Evolutionary conservation across 177 flowering plant genomes (phyloP), one percentile per base, ranked within the genome.

Genomic region (Vitis hybrid): DNA sequence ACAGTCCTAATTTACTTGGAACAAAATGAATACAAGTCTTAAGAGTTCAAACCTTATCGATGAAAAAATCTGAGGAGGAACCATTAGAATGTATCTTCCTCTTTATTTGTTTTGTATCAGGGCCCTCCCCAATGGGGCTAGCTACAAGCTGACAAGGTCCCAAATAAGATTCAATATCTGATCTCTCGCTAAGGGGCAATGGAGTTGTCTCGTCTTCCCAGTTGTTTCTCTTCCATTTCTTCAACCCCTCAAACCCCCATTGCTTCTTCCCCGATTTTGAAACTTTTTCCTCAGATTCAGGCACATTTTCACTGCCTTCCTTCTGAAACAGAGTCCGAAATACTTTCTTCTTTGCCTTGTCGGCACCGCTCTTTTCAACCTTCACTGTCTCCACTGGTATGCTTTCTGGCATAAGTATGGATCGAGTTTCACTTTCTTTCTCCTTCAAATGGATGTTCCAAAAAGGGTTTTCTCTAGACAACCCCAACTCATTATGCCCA

Each of bases 1-100:
- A 48, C 3, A 15, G 9, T 4, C 6, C 26, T 2, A 18, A 59
- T 8, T 8, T 50, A 59, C 10, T 26, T 21, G 5, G 13, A 52
- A 14, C 9, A 61, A 40, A 76, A 23, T 12, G 26, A 52, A 32
- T 2, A 0, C 34, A n/a, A 17, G 17, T 15, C 30, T 12, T 13
- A 10, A n/a, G n/a, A 30, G n/a, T 65, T 14, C 56, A 3, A 59
- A 91, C 98, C 96, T 91, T 89, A 68, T 91, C 97, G 15, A 89
- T 87, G 84, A 86, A 88, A 75, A 89, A 88, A 83, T 90, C 97
- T 4, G 94, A 85, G n/a, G 94, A 77, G 51, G 92, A 78, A 4
- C 90, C 94, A 74, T 87, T 77, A 0, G 93, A 79, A 64, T 83
- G 94, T 68, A 91, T 67, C 84, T 87, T 89, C 77, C 78, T 84